Evolutionary conservation across 1,284 basidiomycete genomes (phyloP), one percentile per base, ranked within the genome.

Genomic region (Ustilago cynodontis): DNA sequence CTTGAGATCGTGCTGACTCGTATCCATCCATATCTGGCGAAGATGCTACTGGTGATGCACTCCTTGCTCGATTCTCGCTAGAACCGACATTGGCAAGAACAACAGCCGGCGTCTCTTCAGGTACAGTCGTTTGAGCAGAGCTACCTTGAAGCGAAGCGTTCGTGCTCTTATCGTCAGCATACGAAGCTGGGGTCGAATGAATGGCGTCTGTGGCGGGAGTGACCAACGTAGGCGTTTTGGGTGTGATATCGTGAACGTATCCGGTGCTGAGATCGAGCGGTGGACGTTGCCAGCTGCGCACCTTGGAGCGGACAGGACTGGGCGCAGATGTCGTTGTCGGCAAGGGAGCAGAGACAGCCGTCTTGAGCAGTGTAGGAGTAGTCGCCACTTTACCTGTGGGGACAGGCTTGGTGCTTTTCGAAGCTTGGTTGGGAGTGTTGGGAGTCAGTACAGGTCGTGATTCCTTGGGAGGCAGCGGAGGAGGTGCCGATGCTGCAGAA

Each of bases 381-480:
- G 10, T 50, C 33, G 59, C 11, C 16, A n/a, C 28, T 8, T 31
- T 64, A 4, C 45, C 29, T 20, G 52, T 41, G 0, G 65, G 49
- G 13, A 35, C 26, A 2, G 45, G 16, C 22, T 64, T 50, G 11
- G 45, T n/a, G 33, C 50, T 59, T 18, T 53, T 58, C 14, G 59
- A 33, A 8, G 43, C 37, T 24, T 49, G 33, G 1, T 49, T 22
- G 11, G 54, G 29, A 20, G 31, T 24, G 24, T 33, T 51, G 53
- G 47, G 18, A 8, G 45, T 28, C 6, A 33, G 41, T 14, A 54
- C 41, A 1, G 56, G 20, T 31, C 50, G 41, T 1, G 63, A 24
- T 29, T 79, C 78, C 47, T 77, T 80, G 18, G 79, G 79, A 11
- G 79, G 79, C 20, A 80, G 24, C 14, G 79, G 79, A n/a, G 79